Evolutionary conservation across 768 basidiomycete genomes (phyloP).

Genomic region (Tulasnella sp.): DNA sequence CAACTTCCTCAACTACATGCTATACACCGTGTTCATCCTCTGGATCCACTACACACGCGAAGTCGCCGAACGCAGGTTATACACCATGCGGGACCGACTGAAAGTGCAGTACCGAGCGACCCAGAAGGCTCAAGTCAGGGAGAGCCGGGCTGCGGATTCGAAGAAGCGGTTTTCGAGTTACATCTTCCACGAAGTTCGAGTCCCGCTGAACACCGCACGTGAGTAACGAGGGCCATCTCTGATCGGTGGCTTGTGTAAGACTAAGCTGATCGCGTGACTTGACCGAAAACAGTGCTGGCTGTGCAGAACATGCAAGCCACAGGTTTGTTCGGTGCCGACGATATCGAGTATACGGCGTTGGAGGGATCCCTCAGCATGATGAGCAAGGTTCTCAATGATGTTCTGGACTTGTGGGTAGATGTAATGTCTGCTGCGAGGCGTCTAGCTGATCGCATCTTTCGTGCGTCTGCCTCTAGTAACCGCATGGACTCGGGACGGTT

Average conservation of each 20-base stretch:
- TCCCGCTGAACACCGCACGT: conserved; percentile 52
- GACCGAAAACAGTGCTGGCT: conserved; percentile 53
- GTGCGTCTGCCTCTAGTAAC: conserved; percentile 35
- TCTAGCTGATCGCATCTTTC: neutral
- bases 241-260: neutral
- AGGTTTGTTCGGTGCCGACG: conserved; percentile 64
- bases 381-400: conserved; percentile 58
- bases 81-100: conserved; percentile 69
- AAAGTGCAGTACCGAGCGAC: conserved; percentile 63
- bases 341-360: conserved; percentile 85
- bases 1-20: conserved; percentile 40
- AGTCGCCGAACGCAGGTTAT: conserved; percentile 62
- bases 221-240: neutral
- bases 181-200: conserved; percentile 51
- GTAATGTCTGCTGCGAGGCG: neutral
- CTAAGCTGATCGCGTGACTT: neutral
- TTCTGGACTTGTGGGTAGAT: conserved; percentile 44
- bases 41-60: conserved; percentile 60
- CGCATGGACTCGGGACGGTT: conserved; percentile 76
- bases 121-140: conserved; percentile 68
- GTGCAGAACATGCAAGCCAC: conserved; percentile 90
- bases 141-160: conserved; percentile 51
- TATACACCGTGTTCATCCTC: conserved; percentile 49
- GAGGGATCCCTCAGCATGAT: conserved; percentile 82
- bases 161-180: conserved; percentile 49